Conservation (phyloP, 192 early-diverging fungal genomes). For the Gryganskiella cystojenkinii region DNA sequence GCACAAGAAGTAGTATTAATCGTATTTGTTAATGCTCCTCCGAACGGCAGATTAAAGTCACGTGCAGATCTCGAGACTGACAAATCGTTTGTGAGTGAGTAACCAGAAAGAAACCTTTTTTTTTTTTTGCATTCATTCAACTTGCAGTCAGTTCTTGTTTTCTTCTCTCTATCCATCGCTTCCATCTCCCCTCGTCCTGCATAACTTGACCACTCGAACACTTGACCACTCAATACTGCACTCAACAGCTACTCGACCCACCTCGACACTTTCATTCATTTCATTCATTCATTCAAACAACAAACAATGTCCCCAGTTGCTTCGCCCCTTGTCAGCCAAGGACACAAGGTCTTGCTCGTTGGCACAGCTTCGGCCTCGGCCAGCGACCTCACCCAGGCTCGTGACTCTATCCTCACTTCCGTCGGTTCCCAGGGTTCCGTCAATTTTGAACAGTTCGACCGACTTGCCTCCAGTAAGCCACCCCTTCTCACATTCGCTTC, state of each 20-base stretch:
- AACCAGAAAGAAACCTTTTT: too few relatives aligned
- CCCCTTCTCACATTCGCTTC: not conserved
- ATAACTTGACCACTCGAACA: too few relatives aligned
- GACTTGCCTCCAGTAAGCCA: slow-evolving; percentile 67
- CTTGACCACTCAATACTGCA: too few relatives aligned
- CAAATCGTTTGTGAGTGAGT: too few relatives aligned
- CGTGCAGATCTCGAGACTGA: too few relatives aligned
- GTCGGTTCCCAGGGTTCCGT: slow-evolving; percentile 69
- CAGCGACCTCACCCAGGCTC: slow-evolving; percentile 54
- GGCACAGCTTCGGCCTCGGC: slow-evolving; percentile 56
- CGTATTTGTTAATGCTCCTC: too few relatives aligned
- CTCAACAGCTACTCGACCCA: not conserved
- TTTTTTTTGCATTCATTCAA: too few relatives aligned
- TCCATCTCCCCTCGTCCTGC: not conserved
- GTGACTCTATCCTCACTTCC: slow-evolving; percentile 51
- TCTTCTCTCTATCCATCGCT: not conserved
- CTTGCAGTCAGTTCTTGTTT: too few relatives aligned
- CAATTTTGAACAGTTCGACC: slow-evolving; percentile 88
- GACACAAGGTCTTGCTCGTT: slow-evolving; percentile 59
- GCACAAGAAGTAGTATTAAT: too few relatives aligned
- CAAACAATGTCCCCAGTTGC: slow-evolving; percentile 32
- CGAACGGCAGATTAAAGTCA: too few relatives aligned
- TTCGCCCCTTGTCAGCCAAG: slow-evolving; percentile 52
- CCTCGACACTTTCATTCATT: not conserved
- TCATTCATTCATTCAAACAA: not conserved